Base-by-base conservation (phyloP, 2,329 filamentous ascomycete species). In the Cercospora brassicicola region DNA sequence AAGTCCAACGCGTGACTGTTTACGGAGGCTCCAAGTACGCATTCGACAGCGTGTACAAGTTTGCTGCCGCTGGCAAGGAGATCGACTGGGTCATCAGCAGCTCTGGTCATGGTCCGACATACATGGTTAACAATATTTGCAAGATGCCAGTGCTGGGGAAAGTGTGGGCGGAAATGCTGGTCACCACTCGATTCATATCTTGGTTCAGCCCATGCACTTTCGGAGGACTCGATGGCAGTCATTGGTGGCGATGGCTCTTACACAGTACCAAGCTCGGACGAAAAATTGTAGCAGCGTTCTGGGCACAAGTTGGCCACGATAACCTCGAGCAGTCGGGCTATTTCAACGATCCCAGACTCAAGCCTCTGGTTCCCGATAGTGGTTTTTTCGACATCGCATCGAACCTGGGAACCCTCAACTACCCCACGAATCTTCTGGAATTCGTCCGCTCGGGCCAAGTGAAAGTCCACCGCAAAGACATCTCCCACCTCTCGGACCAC, bases 31-130 rank as follows among this genome's bases (percentile, higher is more conserved):
- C 62, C 5, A 68, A 68, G 57, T 68, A 65, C 48, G 64, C 64
- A 7, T 68, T 64, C 64, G 66, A 68, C 28, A 62, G 56, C 13
- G 66, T 68, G 4, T 68, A 65, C 18, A 62, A 57, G 20, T 67
- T 71, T 23, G 66, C 69, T 7, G 59, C 63, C 18, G 57, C 60
- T 10, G 68, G 68, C 9, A 70, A 68, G 23, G n/a, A 70, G 30
- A 65, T 70, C 30, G 65, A 67, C 39, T 67, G 65, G 68, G 51
- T 66, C 4, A 66, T 70, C 31, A 53, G 59, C 20, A 67, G 65
- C 26, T 66, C 68, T 10, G 68, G 66, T 5, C 63, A 70, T 45
- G 66, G 68, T 15, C 48, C 68, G 10, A 64, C 64, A 11, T 67
- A 64, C 59, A 67, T 70, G 20, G 10, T 45, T 3, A 64, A 66